Conservation (phyloP, 1,139 yeast genomes). For the Sugiyamaella sp. region DNA sequence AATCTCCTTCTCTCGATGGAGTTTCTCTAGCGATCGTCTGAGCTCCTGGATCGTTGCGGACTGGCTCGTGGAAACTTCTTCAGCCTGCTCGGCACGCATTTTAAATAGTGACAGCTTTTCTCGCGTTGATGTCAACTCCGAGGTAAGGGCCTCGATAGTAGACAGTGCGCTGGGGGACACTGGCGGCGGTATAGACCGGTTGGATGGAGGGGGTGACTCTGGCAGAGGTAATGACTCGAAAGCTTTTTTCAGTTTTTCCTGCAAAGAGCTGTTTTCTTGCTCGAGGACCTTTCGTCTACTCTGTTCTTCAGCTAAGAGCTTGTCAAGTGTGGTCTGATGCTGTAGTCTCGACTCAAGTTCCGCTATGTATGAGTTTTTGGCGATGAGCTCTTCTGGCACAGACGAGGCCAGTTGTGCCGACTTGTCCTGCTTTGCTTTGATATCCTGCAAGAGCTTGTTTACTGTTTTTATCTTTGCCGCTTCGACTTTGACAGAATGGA, state of each 20-base stretch:
- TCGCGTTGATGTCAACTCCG: slow-evolving; percentile 21
- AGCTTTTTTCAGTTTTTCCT: slow-evolving; percentile 14
- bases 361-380: slow-evolving; percentile 32
- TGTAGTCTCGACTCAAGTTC: slow-evolving; percentile 19
- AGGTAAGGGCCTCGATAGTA: slow-evolving; percentile 15
- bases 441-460: slow-evolving; percentile 44
- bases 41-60: slow-evolving; percentile 31
- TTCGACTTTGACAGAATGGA: slow-evolving; percentile 51
- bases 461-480: slow-evolving; percentile 50
- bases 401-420: slow-evolving; percentile 24
- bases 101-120: slow-evolving; percentile 26
- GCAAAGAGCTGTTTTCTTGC: slow-evolving; percentile 16
- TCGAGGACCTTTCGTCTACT: slow-evolving; percentile 14
- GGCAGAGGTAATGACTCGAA: background rate
- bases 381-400: slow-evolving; percentile 30
- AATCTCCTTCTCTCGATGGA: slow-evolving; percentile 6
- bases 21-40: slow-evolving; percentile 25
- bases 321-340: slow-evolving; percentile 12
- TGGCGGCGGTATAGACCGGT: background rate
- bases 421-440: slow-evolving; percentile 32
- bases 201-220: background rate
- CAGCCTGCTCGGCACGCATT: slow-evolving; percentile 31
- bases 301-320: slow-evolving; percentile 17
- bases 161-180: background rate
- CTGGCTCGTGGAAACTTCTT: slow-evolving; percentile 27